Conservation (phyloP, 371 early-diverging fungal species). For the Circinella umbellata region DNA sequence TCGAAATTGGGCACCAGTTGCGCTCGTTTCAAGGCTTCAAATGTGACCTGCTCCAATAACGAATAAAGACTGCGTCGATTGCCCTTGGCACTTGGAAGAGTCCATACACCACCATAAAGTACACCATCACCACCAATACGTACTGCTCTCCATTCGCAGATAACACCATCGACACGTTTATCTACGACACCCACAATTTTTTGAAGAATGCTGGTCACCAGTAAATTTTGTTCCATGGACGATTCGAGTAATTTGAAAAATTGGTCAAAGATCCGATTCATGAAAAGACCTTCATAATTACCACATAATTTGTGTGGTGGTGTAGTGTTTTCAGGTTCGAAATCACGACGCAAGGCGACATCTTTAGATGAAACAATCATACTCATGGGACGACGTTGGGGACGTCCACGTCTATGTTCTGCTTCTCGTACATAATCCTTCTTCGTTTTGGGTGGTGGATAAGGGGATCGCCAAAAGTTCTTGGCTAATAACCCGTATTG, state of each 20-base stretch:
- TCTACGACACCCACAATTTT: slow-evolving; percentile 55
- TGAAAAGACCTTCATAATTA: slow-evolving; percentile 51
- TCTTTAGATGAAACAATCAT: slow-evolving; percentile 30
- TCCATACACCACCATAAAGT: slow-evolving; percentile 54
- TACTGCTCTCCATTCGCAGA: slow-evolving; percentile 55
- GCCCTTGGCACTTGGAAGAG: slow-evolving; percentile 39
- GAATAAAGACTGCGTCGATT: slow-evolving; percentile 50
- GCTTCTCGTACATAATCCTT: slow-evolving; percentile 44
- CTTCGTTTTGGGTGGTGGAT: slow-evolving; percentile 48
- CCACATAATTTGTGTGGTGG: slow-evolving; percentile 23
- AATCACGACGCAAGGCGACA: slow-evolving; percentile 10
- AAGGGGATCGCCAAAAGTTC: slow-evolving; percentile 54
- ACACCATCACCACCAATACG: slow-evolving; percentile 50
- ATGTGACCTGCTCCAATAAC: slow-evolving; percentile 53
- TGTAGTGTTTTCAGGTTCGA: slow-evolving; percentile 6
- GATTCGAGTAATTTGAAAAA: slow-evolving; percentile 50
- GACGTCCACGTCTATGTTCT: slow-evolving; percentile 49
- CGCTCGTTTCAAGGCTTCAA: slow-evolving; percentile 55
- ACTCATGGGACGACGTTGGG: slow-evolving; percentile 38
- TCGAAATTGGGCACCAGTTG: slow-evolving; percentile 59
- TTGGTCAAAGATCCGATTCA: slow-evolving; percentile 51
- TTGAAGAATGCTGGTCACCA: slow-evolving; percentile 54
- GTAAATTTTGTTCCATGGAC: slow-evolving; percentile 51
- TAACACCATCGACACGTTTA: slow-evolving; percentile 52
- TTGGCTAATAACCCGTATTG: slow-evolving; percentile 53